phyloP scores from a whole-genome alignment of 2,329 filamentous ascomycete genomes.

The Alternaria longipes region DNA sequence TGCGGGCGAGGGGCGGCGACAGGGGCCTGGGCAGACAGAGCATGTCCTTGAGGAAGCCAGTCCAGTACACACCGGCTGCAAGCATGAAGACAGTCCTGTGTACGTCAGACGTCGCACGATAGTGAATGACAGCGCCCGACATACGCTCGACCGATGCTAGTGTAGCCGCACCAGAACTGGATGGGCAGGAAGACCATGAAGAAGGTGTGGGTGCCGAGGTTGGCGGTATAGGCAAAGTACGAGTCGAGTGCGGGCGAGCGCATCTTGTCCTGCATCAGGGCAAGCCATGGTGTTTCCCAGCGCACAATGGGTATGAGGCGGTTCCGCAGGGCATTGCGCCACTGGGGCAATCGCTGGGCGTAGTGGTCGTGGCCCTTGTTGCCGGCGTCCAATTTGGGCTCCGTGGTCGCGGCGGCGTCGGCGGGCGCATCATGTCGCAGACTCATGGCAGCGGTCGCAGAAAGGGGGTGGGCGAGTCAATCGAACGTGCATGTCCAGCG shows the following conservation, averaged over 20 bases:
- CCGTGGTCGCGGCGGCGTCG: constrained; percentile 9
- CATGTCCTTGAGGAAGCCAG: constrained; percentile 93
- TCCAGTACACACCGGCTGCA: constrained; percentile 72
- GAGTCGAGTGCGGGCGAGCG: constrained; percentile 88
- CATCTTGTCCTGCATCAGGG: constrained; percentile 80
- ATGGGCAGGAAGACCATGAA: constrained; percentile 97
- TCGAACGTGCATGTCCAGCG: constrained; percentile 26
- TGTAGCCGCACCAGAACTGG: constrained; percentile 95
- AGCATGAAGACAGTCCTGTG: constrained; percentile 64
- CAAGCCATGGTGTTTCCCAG: constrained; percentile 95
- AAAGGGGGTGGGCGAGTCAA: constrained; percentile 11
- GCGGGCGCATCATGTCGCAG: constrained; percentile 32
- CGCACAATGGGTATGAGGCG: constrained; percentile 84
- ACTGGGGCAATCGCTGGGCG: constrained; percentile 81
- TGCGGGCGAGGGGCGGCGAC: constrained; percentile 89
- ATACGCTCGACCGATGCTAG: constrained; percentile 85
- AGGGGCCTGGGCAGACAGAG: constrained; percentile 90
- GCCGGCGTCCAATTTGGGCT: constrained; percentile 70
- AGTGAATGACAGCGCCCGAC: constrained; percentile 46
- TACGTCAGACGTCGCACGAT: constrained; percentile 28
- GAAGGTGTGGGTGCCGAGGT: constrained; percentile 96
- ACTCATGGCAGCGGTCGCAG: constrained; percentile 38
- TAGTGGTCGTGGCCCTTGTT: constrained; percentile 78
- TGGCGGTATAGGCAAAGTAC: constrained; percentile 96
- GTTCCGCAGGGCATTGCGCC: constrained; percentile 88